Evolutionary conservation across 2,329 filamentous ascomycete species (phyloP), one percentile per base, ranked within the genome.

Genomic region (Paraphoma sp.): DNA sequence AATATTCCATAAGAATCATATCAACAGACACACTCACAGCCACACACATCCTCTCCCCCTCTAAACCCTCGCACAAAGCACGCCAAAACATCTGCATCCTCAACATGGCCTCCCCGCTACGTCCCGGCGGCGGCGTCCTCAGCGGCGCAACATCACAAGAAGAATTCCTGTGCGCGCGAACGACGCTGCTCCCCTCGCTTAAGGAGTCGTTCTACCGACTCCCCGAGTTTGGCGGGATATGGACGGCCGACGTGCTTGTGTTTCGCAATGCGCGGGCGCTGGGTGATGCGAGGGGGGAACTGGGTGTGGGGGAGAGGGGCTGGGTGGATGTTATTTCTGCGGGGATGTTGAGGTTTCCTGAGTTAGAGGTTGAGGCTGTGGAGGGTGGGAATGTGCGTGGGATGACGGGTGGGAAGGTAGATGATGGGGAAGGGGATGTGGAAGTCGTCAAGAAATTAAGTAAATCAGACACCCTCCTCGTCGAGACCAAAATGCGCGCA

Each of bases 31-130:
- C 84, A 0, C 80, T 89, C 4, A 75, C 79, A 2, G 84, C 83
- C 0, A 86, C 86, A 0, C 73, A 75, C 31, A 62, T 69, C 0
- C 76, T 82, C 33, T 56, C 66, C 6, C 62, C 53, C 44, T 64
- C 23, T 12, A 47, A 62, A 33, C 17, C 49, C 14, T 41, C 45
- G 3, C 67, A 63, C 18, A 69, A 73, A 36, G 45, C 70, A 2
- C 23, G 23, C 10, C 62, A 67, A 1, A 81, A 81, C 38, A 79
- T 86, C 1, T 84, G 80, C 4, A 77, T 89, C 23, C 77, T 89
- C 3, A 88, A 87, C 70, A 88, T 89, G 86, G 86, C 86, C 0
- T 89, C 86, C 0, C 84, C 86, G 0, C 79, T 87, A 0, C 81
- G 81, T 0, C 84, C 87, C 0, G 87, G 87, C 11, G 87, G 86